A percentile compares a stretch with the other conserved stretches of the same genome.
These are phyloP conservation scores for Ramularia collo-cygni DNA, from an alignment of 2,329 filamentous ascomycete species.

Conservation along the genomic window DNA sequence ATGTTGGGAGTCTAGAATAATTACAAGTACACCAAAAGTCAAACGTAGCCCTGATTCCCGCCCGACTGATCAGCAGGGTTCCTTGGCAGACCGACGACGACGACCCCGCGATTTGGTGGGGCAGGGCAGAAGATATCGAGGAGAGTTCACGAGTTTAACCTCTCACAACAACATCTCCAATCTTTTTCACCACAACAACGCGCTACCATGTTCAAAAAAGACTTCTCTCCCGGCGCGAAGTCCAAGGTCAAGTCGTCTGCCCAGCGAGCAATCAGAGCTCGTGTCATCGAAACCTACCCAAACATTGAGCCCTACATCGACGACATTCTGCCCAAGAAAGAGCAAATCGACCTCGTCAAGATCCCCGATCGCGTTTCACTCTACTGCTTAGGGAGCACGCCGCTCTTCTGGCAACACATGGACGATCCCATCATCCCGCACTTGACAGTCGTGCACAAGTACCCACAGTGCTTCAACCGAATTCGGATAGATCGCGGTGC, in stretches of 20 bases:
- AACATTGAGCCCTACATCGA: conserved; percentile 82
- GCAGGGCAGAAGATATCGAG: neutral
- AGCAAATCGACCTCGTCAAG: conserved; percentile 83
- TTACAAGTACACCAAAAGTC: too few species aligned
- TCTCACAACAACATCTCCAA: conserved; percentile 1
- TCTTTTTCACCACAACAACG: neutral
- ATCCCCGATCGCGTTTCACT: conserved; percentile 85
- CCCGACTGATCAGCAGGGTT: neutral
- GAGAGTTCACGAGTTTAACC: too few species aligned
- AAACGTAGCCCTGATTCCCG: neutral
- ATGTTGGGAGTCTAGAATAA: neutral
- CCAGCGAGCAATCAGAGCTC: conserved; percentile 76
- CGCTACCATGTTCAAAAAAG: conserved; percentile 78
- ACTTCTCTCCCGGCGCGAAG: conserved; percentile 75
- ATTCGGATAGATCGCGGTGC: conserved; percentile 91
- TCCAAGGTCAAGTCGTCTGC: conserved; percentile 97
- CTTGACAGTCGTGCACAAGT: conserved; percentile 81
- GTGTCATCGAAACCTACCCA: conserved; percentile 78
- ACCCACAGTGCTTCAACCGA: conserved; percentile 74
- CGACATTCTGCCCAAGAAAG: conserved; percentile 91
- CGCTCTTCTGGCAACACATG: conserved; percentile 87
- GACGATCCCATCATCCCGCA: conserved; percentile 76
- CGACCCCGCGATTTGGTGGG: conserved; percentile 1
- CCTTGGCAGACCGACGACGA: neutral
- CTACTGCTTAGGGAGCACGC: conserved; percentile 70